Evolutionary conservation across 176 grass and related monocot genomes (phyloP).

Genomic region (Hsuehochloa calcarea): DNA sequence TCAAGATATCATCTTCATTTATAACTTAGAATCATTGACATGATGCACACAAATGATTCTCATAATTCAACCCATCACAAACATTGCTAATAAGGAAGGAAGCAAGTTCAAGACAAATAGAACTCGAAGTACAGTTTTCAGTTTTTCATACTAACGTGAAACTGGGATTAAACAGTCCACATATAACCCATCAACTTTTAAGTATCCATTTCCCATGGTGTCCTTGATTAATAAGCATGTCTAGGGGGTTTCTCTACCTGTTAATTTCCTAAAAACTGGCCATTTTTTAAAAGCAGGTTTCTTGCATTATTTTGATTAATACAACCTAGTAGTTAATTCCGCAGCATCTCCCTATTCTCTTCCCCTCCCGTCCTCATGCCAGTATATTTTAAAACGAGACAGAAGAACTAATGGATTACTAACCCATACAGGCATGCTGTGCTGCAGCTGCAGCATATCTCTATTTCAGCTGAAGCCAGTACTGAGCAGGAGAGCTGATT

Average conservation of each 20-base stretch:
- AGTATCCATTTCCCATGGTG: neutral
- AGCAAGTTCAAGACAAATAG: neutral
- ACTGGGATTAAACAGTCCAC: neutral
- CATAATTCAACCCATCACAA: neutral
- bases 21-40: neutral
- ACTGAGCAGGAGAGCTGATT: neutral
- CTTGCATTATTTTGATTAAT: neutral
- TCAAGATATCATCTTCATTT: constrained; percentile 12
- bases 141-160: neutral
- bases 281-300: neutral
- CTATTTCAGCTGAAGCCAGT: neutral
- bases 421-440: neutral
- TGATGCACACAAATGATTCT: neutral
- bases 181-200: neutral
- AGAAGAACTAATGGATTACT: neutral
- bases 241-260: neutral
- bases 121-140: neutral
- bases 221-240: neutral
- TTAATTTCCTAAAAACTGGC: neutral
- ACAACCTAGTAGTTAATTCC: constrained; percentile 1
- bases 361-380: neutral
- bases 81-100: neutral
- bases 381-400: neutral
- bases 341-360: neutral
- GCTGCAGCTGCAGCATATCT: neutral